Evolutionary conservation across 768 basidiomycete genomes (phyloP).

Genomic region (Mycena rebaudengoi): DNA sequence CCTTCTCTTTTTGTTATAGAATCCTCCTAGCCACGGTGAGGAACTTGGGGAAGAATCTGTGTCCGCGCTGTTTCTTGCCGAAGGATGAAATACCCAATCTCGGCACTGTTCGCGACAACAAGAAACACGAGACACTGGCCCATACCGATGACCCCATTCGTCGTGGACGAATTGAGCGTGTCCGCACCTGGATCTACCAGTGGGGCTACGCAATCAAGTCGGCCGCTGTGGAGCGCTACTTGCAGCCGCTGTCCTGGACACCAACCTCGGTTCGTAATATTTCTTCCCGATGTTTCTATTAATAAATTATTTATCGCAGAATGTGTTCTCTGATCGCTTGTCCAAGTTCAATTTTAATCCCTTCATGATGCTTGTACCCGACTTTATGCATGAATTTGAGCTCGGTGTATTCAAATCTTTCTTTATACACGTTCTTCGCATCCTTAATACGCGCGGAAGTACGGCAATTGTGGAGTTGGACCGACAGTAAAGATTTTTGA

Average conservation of each 20-base stretch:
- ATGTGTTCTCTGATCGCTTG: slow-evolving; percentile 39
- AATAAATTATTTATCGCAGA: slow-evolving; percentile 31
- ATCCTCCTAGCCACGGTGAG: slow-evolving; percentile 34
- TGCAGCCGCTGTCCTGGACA: slow-evolving; percentile 29
- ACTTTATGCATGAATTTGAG: slow-evolving; percentile 53
- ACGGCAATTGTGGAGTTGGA: slow-evolving; percentile 33
- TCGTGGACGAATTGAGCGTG: slow-evolving; percentile 19
- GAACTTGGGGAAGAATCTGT: slow-evolving; percentile 32
- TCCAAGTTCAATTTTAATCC: slow-evolving; percentile 30
- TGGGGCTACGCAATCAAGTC: slow-evolving; percentile 29
- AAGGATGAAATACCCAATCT: slow-evolving; percentile 35
- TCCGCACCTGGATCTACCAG: slow-evolving; percentile 34
- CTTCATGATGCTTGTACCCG: slow-evolving; percentile 37
- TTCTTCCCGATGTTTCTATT: neutral
- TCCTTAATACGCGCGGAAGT: slow-evolving; percentile 32
- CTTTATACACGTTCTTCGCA: slow-evolving; percentile 45
- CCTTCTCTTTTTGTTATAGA: slow-evolving; percentile 14
- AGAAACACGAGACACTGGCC: slow-evolving; percentile 3
- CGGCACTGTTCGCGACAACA: slow-evolving; percentile 28
- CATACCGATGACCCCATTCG: slow-evolving; percentile 20
- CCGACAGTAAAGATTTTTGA: slow-evolving; percentile 30
- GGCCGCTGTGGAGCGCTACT: slow-evolving; percentile 25
- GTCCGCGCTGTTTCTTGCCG: slow-evolving; percentile 31
- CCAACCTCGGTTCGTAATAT: slow-evolving; percentile 41
- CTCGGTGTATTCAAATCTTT: slow-evolving; percentile 48